Evolutionary conservation across 2,329 filamentous ascomycete species (phyloP).

Genomic region (Fusarium mexicanum): DNA sequence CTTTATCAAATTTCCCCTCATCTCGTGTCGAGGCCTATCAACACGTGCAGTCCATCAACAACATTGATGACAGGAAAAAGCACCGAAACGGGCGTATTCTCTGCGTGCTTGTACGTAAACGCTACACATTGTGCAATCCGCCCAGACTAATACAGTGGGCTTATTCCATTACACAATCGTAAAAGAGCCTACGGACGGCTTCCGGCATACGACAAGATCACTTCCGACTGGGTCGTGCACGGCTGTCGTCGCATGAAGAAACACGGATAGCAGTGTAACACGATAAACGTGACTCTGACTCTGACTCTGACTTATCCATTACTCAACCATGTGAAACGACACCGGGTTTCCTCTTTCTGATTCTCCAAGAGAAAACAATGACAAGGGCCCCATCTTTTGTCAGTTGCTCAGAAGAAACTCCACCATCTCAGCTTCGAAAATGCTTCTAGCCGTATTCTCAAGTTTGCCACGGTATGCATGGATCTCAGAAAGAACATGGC

Average conservation of each 20-base stretch:
- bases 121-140: constrained; percentile 8
- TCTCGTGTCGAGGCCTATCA: constrained; percentile 6
- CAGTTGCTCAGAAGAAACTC: constrained; percentile 9
- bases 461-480: constrained; percentile 37
- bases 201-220: constrained; percentile 11
- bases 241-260: constrained; percentile 29
- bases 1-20: constrained; percentile 24
- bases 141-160: constrained; percentile 17
- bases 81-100: constrained; percentile 16
- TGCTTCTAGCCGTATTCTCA: constrained; percentile 36
- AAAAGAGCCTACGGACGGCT: not conserved
- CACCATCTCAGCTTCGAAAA: constrained; percentile 32
- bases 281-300: constrained; percentile 19
- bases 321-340: constrained; percentile 33
- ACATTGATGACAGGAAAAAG: constrained; percentile 4
- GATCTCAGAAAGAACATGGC: constrained; percentile 10
- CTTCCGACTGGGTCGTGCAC: constrained; percentile 27
- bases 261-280: constrained; percentile 4
- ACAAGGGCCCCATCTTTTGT: constrained; percentile 12
- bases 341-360: constrained; percentile 17
- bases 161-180: constrained; percentile 4
- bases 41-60: constrained; percentile 19
- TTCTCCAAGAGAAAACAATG: constrained; percentile 23
- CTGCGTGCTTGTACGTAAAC: constrained; percentile 34
- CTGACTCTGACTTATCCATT: constrained; percentile 13